phyloP scores from a whole-genome alignment of 2,329 filamentous ascomycete species.

The Coniochaeta hoffmannii region DNA sequence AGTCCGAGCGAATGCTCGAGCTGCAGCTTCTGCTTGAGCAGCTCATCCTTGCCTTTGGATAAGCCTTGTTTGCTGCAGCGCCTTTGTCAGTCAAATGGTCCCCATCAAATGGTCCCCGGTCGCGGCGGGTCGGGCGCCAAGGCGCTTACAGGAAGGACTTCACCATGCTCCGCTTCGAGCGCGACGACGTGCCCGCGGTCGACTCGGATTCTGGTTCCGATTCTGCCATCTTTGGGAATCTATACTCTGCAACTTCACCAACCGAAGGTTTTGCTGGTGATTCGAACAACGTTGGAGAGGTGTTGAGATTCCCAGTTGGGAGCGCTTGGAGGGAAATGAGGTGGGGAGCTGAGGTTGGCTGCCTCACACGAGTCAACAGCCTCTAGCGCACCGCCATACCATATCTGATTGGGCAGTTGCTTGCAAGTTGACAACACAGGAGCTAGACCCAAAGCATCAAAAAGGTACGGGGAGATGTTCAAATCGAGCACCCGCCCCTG shows the following conservation, averaged over 20 bases:
- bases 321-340: not conserved
- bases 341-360: not conserved
- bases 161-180: conserved; percentile 5
- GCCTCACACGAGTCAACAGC: not conserved
- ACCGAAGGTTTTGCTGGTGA: no score
- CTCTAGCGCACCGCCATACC: no score
- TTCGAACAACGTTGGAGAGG: no score
- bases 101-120: no score
- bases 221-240: not conserved
- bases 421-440: no score
- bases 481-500: no score
- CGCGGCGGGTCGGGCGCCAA: not conserved
- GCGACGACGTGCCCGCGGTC: conserved; percentile 13
- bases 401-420: not conserved
- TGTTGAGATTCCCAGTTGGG: not conserved
- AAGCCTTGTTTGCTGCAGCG: conserved; percentile 7
- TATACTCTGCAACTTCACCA: no score
- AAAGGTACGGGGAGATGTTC: no score
- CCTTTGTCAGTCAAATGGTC: no score
- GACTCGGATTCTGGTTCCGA: not conserved
- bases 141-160: conserved; percentile 4
- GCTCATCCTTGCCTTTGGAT: conserved; percentile 15
- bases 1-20: conserved; percentile 37
- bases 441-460: no score
- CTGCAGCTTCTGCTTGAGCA: conserved; percentile 30